Evolutionary conservation across 2,329 filamentous ascomycete genomes (phyloP).

Genomic region (Ophiostoma populinum): DNA sequence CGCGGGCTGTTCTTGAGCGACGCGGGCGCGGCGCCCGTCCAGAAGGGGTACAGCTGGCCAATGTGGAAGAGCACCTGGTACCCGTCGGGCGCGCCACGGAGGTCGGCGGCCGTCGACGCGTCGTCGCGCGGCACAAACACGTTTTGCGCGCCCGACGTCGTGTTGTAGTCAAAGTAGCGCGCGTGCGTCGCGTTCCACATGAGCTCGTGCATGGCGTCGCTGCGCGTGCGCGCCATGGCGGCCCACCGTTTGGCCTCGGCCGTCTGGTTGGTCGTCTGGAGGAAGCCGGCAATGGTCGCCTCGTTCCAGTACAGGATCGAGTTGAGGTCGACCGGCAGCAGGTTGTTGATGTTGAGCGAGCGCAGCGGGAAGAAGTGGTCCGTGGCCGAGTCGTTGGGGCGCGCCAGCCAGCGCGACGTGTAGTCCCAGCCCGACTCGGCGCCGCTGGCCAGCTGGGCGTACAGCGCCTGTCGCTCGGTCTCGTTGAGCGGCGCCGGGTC

Average conservation of each 20-base stretch:
- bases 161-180: constrained; percentile 54
- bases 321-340: constrained; percentile 49
- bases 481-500: constrained; percentile 31
- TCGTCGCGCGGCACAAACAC: constrained; percentile 33
- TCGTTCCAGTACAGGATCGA: constrained; percentile 52
- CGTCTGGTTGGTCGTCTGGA: constrained; percentile 32
- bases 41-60: constrained; percentile 51
- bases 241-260: constrained; percentile 29
- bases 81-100: constrained; percentile 29
- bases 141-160: constrained; percentile 38
- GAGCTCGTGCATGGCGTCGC: constrained; percentile 42
- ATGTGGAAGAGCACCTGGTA: constrained; percentile 39
- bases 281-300: constrained; percentile 36
- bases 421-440: constrained; percentile 55
- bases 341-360: constrained; percentile 39
- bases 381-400: constrained; percentile 37
- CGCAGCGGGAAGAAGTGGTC: constrained; percentile 49
- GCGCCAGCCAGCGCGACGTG: constrained; percentile 36
- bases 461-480: constrained; percentile 33
- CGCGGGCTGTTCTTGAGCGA: constrained; percentile 40
- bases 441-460: constrained; percentile 44
- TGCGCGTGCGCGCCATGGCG: constrained; percentile 30
- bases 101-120: constrained; percentile 25
- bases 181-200: constrained; percentile 47
- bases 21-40: constrained; percentile 44